phyloP scores from a whole-genome alignment of 306 rosid genomes.

The Senna siamea region DNA sequence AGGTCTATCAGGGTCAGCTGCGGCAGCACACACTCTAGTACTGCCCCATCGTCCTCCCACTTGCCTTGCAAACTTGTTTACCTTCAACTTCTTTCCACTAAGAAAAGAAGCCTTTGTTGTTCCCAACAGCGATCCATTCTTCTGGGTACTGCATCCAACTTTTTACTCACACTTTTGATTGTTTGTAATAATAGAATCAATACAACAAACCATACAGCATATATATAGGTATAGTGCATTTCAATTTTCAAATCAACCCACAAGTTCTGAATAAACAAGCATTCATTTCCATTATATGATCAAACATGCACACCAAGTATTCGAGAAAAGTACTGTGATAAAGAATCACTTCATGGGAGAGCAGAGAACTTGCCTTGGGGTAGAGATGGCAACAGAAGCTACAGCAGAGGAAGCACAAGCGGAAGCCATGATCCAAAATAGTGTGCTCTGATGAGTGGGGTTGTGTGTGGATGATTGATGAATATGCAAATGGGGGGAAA shows the following conservation, averaged over 20 bases:
- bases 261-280: too few relatives aligned
- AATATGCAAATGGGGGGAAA: not conserved
- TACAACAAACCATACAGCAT: not conserved
- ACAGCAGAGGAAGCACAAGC: slow-evolving; percentile 24
- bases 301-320: not conserved
- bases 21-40: slow-evolving; percentile 51
- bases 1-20: slow-evolving; percentile 69
- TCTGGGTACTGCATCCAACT: slow-evolving; percentile 58
- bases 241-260: not conserved
- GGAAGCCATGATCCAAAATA: slow-evolving; percentile 1
- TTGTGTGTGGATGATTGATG: slow-evolving; percentile 1
- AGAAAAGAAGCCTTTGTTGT: slow-evolving; percentile 38
- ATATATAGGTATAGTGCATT: too few relatives aligned
- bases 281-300: not conserved
- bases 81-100: slow-evolving; percentile 58
- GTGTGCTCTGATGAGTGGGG: too few relatives aligned
- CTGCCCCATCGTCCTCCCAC: slow-evolving; percentile 29
- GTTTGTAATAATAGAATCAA: not conserved
- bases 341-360: not conserved
- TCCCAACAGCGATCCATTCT: slow-evolving; percentile 32
- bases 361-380: slow-evolving; percentile 54
- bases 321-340: not conserved
- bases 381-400: slow-evolving; percentile 62
- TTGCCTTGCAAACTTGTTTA: slow-evolving; percentile 34
- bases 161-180: not conserved